These are phyloP conservation scores for Metschnikowia borealis DNA, from an alignment of 805 yeast genomes.

Conservation along the genomic window DNA sequence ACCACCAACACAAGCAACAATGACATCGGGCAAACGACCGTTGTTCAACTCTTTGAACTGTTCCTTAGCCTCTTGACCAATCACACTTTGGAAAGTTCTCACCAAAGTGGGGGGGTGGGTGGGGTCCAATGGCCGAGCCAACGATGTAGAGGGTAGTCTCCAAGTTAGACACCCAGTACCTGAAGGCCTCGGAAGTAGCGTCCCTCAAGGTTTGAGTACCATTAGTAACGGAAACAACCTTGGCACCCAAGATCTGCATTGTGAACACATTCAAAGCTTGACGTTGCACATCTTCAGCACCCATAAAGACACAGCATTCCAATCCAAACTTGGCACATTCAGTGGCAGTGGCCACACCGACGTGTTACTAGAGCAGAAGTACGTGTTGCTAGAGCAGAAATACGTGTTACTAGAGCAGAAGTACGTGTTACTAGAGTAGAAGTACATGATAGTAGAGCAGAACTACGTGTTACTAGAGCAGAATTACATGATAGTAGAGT, in stretches of 20 bases:
- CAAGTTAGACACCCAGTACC: conserved; percentile 90
- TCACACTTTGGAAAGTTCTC: conserved; percentile 95
- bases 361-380: no score
- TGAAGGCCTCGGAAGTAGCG: conserved; percentile 95
- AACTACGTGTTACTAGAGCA: no score
- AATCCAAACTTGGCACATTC: conserved; percentile 92
- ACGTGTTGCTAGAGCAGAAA: no score
- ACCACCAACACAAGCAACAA: conserved; percentile 99
- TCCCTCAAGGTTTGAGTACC: conserved; percentile 97
- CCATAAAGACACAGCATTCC: conserved; percentile 94
- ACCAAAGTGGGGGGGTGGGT: conserved; percentile 98
- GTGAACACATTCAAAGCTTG: conserved; percentile 97
- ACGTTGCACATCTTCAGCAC: conserved; percentile 98
- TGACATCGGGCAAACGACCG: conserved; percentile 85
- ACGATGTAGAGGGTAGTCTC: conserved; percentile 89
- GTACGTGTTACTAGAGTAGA: no score
- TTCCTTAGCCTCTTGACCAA: conserved; percentile 91
- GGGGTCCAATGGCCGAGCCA: conserved; percentile 99
- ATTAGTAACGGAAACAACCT: conserved; percentile 86
- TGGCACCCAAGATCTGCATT: conserved; percentile 94
- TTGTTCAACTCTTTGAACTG: conserved; percentile 76
- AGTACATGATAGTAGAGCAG: no score
- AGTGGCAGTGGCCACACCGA: conserved; percentile 90
- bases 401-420: no score
- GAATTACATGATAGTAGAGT: no score